Evolutionary conservation across 1,284 basidiomycete genomes (phyloP), one percentile per base, ranked within the genome.

Genomic region (Melanopsichium pennsylvanicum): DNA sequence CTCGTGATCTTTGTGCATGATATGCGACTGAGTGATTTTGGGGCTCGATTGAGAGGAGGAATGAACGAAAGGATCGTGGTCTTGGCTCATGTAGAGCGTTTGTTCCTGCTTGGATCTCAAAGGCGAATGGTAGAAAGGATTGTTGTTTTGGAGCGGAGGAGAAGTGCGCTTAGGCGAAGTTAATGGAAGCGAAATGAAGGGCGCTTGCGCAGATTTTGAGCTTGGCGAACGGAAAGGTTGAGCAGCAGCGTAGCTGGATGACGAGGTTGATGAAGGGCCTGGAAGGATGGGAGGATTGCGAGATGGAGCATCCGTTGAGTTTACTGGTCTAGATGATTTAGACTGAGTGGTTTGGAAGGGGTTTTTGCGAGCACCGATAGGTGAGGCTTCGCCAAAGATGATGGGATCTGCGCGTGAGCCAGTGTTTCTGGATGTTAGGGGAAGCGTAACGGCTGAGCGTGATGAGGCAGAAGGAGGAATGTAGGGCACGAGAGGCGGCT

Each of bases 151-250:
- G 22, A 52, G 51, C 16, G 57, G 23, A 9, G 41, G 45, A 34
- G n/a, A n/a, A n/a, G n/a, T n/a, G n/a, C n/a, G n/a, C n/a, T n/a
- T n/a, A n/a, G 59, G 60, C 22, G 59, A 52, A 21, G 60, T 63
- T 32, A 31, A 33, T 13, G 47, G 51, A n/a, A 54, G 60, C 16
- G 61, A 64, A 37, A 64, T 64, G 49, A 64, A 64, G 34, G 55
- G 60, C 1, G 26, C 26, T 23, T 57, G 48, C 15, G 54, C 42
- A 15, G 54, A 51, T 19, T 63, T 63, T 29, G 60, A 56, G 48
- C 52, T 63, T 40, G 60, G 60, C 22, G 60, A 63, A 23, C 60
- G 60, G 27, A 57, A 63, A 8, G 54, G 60, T 25, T 63, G 60
- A 9, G 52, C 47, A 1, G 60, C 60, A 11, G 54, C 52, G 39